phyloP scores from a whole-genome alignment of 768 basidiomycete genomes.

The Tephrocybe sp. region DNA sequence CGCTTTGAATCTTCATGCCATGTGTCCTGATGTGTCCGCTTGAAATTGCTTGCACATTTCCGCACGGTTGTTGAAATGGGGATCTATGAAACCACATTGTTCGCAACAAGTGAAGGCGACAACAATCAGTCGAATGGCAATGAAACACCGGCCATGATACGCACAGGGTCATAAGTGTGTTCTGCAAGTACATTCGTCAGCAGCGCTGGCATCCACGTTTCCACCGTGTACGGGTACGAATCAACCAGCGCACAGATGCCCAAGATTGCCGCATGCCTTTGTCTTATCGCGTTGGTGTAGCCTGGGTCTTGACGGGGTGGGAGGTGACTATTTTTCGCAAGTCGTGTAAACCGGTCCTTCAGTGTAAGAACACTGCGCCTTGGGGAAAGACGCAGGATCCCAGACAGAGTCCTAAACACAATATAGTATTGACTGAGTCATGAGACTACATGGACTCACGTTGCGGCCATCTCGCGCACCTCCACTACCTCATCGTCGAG shows the following conservation, averaged over 20 bases:
- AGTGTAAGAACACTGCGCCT: conserved; percentile 72
- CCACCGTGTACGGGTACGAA: conserved; percentile 94
- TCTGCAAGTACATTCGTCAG: conserved; percentile 76
- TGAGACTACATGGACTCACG: conserved; percentile 40
- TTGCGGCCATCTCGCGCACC: conserved; percentile 86
- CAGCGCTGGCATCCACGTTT: conserved; percentile 89
- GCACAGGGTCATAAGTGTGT: conserved; percentile 82
- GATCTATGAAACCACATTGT: conserved; percentile 42
- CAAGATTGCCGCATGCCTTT: conserved; percentile 87
- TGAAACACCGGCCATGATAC: conserved; percentile 16
- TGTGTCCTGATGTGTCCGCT: conserved; percentile 82
- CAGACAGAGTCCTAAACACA: conserved; percentile 63
- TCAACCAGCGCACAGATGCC: conserved; percentile 93
- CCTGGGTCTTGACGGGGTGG: conserved; percentile 59
- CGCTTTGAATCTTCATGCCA: conserved; percentile 88
- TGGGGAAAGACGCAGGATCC: conserved; percentile 79
- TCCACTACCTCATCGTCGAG: conserved; percentile 86
- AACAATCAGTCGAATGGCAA: conserved; percentile 11
- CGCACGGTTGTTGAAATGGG: conserved; percentile 85
- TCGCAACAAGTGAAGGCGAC: not conserved
- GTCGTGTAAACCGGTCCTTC: conserved; percentile 81
- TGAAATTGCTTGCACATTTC: conserved; percentile 77
- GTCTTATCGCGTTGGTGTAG: conserved; percentile 71
- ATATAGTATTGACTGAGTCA: not conserved
- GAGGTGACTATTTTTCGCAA: conserved; percentile 64